phyloP scores from a whole-genome alignment of 257 asterid genomes.

The Salvia hispanica region DNA sequence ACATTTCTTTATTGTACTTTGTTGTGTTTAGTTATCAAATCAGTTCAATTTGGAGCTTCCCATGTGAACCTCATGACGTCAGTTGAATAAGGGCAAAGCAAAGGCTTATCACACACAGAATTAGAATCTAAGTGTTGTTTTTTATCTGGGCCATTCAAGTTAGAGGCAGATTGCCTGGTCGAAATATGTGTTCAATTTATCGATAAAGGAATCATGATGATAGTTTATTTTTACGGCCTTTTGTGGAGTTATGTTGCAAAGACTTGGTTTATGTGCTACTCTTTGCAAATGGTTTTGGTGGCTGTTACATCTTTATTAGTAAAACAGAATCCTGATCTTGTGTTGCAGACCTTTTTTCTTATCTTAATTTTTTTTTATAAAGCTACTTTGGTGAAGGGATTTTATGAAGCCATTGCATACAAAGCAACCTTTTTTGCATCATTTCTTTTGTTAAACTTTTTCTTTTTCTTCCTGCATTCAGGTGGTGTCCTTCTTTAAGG shows the following conservation, averaged over 20 bases:
- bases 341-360: neutral
- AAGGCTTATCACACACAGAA: neutral
- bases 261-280: neutral
- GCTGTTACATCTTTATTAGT: conserved; percentile 16
- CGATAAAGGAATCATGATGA: neutral
- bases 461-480: conserved; percentile 33
- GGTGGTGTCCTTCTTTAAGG: conserved; percentile 76
- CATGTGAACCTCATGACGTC: too few species aligned
- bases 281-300: conserved; percentile 2
- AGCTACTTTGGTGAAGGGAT: neutral
- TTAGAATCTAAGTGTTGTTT: neutral
- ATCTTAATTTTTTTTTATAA: too few species aligned
- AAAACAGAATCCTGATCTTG: neutral
- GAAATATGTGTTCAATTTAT: neutral
- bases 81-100: too few species aligned
- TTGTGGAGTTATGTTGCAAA: neutral
- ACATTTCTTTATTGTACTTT: neutral
- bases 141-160: neutral
- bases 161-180: neutral
- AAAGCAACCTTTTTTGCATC: neutral
- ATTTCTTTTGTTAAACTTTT: conserved; percentile 1
- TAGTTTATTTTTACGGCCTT: neutral
- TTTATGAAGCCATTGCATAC: neutral
- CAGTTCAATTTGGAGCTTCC: too few species aligned
- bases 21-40: too few species aligned